Percentiles rank a stretch among this genome's conserved stretches.
Evolutionary conservation across 306 rosid genomes (phyloP).

Genomic region (Glycine latifolia): DNA sequence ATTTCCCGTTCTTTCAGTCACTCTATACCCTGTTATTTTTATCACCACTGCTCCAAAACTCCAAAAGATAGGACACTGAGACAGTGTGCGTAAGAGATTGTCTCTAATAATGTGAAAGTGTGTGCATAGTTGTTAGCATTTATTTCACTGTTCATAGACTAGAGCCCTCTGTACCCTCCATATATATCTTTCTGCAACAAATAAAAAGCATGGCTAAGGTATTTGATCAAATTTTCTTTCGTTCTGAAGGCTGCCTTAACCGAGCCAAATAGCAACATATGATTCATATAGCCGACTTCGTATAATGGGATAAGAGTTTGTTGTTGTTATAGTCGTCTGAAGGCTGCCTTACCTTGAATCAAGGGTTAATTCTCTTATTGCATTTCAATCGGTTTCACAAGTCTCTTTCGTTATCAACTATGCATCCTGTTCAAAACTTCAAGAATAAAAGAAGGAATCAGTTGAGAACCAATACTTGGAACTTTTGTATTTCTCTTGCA

Average conservation of each 20-base stretch:
- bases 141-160: too few species aligned
- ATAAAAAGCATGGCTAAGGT: too few species aligned
- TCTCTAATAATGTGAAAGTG: neutral
- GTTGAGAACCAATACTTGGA: constrained; percentile 1
- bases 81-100: neutral
- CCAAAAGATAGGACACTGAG: neutral
- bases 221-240: neutral
- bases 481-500: neutral
- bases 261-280: too few species aligned
- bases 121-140: neutral
- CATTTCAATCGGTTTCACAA: neutral
- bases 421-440: constrained; percentile 11
- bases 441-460: neutral
- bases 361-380: neutral
- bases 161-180: too few species aligned
- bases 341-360: neutral
- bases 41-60: too few species aligned
- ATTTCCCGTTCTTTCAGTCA: neutral
- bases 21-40: neutral
- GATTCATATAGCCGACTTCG: too few species aligned
- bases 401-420: neutral
- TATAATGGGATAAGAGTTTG: too few species aligned
- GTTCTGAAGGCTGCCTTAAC: neutral
- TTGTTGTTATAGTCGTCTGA: neutral
- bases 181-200: too few species aligned